Evolutionary conservation across 2,329 filamentous ascomycete genomes (phyloP).

Genomic region (Aspergillus ochraceoroseus): DNA sequence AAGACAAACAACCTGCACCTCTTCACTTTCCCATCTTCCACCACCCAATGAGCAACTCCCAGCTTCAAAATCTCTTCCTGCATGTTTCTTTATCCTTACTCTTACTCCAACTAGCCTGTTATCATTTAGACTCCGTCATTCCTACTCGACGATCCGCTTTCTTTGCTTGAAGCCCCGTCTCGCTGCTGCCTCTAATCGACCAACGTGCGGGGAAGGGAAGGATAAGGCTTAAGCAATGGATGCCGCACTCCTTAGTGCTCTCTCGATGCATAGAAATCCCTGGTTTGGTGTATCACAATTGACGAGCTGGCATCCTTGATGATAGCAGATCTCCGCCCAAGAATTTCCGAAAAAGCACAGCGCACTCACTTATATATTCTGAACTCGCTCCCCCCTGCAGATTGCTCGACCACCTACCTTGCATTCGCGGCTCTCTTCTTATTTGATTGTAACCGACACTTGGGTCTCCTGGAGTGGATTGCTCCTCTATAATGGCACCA

Average conservation of each 20-base stretch:
- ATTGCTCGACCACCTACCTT: neutral
- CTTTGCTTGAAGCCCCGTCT: too few relatives aligned
- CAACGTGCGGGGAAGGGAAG: conserved; percentile 5
- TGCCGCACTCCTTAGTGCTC: too few relatives aligned
- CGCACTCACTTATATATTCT: conserved; percentile 7
- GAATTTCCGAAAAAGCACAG: conserved; percentile 7
- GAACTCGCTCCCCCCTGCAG: neutral
- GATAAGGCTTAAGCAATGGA: neutral
- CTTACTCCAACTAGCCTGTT: neutral
- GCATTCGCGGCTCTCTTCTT: neutral
- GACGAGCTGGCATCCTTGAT: neutral
- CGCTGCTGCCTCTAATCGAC: neutral
- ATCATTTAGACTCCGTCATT: neutral
- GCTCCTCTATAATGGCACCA: conserved; percentile 23
- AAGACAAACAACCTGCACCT: too few relatives aligned
- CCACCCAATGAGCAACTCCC: too few relatives aligned
- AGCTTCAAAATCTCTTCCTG: too few relatives aligned
- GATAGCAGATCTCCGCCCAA: neutral
- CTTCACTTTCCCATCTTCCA: too few relatives aligned
- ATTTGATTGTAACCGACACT: too few relatives aligned
- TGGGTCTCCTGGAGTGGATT: neutral
- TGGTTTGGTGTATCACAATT: too few relatives aligned
- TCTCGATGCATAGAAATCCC: neutral
- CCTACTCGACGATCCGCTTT: too few relatives aligned
- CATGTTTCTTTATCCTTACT: neutral